Evolutionary conservation across 2,329 filamentous ascomycete genomes (phyloP), one percentile per base, ranked within the genome.

Genomic region (Cadophora malorum): DNA sequence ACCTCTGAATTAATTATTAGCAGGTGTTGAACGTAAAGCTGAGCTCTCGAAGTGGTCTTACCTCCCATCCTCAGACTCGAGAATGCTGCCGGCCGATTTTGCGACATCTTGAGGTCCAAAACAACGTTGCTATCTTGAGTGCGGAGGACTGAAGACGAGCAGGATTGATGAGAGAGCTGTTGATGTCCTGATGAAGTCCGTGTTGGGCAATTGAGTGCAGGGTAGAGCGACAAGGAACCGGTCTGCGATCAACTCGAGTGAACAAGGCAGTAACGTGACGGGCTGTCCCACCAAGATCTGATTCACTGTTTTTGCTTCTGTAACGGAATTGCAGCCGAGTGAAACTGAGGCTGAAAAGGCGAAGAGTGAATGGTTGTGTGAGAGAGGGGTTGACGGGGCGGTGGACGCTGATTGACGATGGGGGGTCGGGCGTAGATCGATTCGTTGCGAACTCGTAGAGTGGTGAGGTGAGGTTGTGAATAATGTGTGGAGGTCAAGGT

Each of bases 41-140:
- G 64, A 47, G 61, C 47, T 63, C 19, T 41, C 8, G 50, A 53
- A 52, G 47, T 38, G 65, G 61, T 71, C 76, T 90, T 86, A 97
- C 95, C 96, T 89, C 95, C 96, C 94, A 98, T 97, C 84, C 95
- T 92, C 85, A 98, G 83, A 80, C 86, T 89, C 70, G 86, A 86
- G 83, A 98, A 97, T 79, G 93, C 91, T 86, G 93, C 91, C 81
- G 94, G 92, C 85, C 94, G 88, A 84, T 91, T 96, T 83, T 94
- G 91, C 86, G 93, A 94, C 94, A 97, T 97, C 49, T 75, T 82
- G 73, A 71, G 70, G 73, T 69, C 74, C 76, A 75, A 78, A 75
- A 74, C 72, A 69, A 68, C 58, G 65, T 70, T 69, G 71, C 63
- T 76, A 82, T 81, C 77, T 79, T 75, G 78, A 79, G 71, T 78